These are phyloP conservation scores for Scedosporium boydii DNA, from an alignment of 2,329 filamentous ascomycete species.

Conservation along the genomic window DNA sequence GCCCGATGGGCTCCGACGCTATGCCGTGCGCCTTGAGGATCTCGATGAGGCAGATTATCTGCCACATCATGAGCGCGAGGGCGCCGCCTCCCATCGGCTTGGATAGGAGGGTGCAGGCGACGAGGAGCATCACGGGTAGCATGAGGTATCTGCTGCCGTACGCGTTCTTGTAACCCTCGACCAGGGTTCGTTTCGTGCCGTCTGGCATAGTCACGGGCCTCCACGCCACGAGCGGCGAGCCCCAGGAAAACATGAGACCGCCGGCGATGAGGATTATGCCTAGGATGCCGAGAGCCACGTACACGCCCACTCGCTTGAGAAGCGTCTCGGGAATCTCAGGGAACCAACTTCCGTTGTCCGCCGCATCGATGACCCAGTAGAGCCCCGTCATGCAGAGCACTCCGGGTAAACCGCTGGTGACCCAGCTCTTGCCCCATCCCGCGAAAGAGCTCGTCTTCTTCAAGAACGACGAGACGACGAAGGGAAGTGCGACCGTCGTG, in stretches of 20 bases:
- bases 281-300: conserved; percentile 71
- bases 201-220: conserved; percentile 35
- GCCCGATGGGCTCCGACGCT: conserved; percentile 65
- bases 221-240: conserved; percentile 75
- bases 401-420: conserved; percentile 67
- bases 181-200: conserved; percentile 53
- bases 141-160: conserved; percentile 85
- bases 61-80: conserved; percentile 74
- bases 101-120: conserved; percentile 69
- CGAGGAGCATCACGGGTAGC: conserved; percentile 67
- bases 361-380: conserved; percentile 86
- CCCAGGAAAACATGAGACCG: conserved; percentile 75
- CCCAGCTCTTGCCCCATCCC: conserved; percentile 75
- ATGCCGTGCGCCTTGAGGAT: conserved; percentile 51
- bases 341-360: conserved; percentile 79
- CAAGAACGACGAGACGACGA: conserved; percentile 72
- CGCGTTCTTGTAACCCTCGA: conserved; percentile 88
- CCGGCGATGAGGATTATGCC: conserved; percentile 76
- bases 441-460: conserved; percentile 77
- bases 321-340: conserved; percentile 44
- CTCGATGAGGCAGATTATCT: conserved; percentile 70
- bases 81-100: conserved; percentile 92
- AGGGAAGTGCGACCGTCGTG: conserved; percentile 62
- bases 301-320: conserved; percentile 66
- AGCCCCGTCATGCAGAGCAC: conserved; percentile 66